Conservation (phyloP, 495 filamentous ascomycete genomes). For the Penicillium subrubescens region DNA sequence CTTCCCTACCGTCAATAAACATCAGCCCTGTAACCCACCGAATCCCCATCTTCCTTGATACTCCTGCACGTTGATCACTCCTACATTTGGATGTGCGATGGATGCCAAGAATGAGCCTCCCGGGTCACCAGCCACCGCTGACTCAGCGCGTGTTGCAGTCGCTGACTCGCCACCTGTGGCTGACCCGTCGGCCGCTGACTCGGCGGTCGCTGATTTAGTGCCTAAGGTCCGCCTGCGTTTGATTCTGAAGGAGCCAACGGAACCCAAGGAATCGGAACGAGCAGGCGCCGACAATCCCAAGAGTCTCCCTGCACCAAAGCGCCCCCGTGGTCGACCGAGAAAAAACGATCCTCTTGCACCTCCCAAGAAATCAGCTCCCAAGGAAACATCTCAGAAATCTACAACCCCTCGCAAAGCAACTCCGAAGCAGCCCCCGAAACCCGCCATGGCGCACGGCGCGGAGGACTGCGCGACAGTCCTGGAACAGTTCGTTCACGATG, state of each 20-base stretch:
- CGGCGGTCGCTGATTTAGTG: not conserved
- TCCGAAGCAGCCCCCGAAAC: not conserved
- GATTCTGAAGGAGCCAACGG: not conserved
- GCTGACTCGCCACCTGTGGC: not conserved
- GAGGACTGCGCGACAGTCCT: conserved; percentile 89
- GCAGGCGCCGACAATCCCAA: not conserved
- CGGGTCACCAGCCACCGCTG: not conserved
- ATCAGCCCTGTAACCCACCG: not conserved
- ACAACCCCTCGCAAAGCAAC: not conserved
- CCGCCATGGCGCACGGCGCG: conserved; percentile 41
- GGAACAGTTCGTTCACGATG: conserved; percentile 89
- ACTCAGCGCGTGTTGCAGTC: not conserved
- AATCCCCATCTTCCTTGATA: not conserved
- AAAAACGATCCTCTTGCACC: not conserved
- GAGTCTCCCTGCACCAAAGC: not conserved
- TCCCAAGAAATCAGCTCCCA: not conserved
- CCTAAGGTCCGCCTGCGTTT: not conserved
- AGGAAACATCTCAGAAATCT: not conserved
- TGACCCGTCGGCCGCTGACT: not conserved
- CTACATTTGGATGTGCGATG: not conserved
- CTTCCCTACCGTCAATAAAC: too few relatives aligned
- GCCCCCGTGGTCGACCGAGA: not conserved
- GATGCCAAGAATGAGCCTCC: not conserved
- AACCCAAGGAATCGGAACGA: not conserved
- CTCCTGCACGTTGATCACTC: not conserved